phyloP scores from a whole-genome alignment of 192 early-diverging fungal genomes.

The Coemansia sp. region DNA sequence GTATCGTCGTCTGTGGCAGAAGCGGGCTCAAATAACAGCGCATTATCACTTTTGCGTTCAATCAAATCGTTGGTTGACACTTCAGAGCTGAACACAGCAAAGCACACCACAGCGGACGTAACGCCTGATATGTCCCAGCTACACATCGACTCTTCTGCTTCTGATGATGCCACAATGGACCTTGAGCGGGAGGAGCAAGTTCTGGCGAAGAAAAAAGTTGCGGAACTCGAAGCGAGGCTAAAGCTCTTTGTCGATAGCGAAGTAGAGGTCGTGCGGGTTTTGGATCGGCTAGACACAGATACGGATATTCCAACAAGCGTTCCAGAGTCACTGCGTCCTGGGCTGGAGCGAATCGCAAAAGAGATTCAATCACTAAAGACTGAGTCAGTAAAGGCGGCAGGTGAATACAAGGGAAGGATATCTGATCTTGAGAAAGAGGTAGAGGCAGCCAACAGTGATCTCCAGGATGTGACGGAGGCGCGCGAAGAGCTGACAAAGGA shows the following conservation, averaged over 20 bases:
- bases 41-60: conserved; percentile 15
- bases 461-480: conserved; percentile 38
- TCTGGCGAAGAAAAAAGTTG: conserved; percentile 5
- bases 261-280: conserved; percentile 2
- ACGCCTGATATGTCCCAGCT: conserved; percentile 30
- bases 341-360: conserved; percentile 17
- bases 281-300: conserved; percentile 19
- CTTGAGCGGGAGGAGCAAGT: conserved; percentile 15
- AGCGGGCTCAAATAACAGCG: conserved; percentile 1
- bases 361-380: conserved; percentile 8
- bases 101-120: not conserved
- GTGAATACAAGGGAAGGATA: conserved; percentile 8
- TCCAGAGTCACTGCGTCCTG: conserved; percentile 21
- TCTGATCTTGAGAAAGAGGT: conserved; percentile 28
- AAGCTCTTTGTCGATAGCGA: conserved; percentile 13
- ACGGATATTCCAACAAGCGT: conserved; percentile 19
- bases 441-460: conserved; percentile 16
- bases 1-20: conserved; percentile 4
- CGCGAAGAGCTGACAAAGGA: conserved; percentile 53
- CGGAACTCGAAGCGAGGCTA: conserved; percentile 16
- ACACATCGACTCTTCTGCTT: conserved; percentile 12
- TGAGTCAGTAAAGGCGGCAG: not conserved
- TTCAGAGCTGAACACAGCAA: not conserved
- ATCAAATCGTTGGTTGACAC: conserved; percentile 11
- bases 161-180: not conserved